Conservation (phyloP, 305 asterid species). For the Rubia tinctorum region DNA sequence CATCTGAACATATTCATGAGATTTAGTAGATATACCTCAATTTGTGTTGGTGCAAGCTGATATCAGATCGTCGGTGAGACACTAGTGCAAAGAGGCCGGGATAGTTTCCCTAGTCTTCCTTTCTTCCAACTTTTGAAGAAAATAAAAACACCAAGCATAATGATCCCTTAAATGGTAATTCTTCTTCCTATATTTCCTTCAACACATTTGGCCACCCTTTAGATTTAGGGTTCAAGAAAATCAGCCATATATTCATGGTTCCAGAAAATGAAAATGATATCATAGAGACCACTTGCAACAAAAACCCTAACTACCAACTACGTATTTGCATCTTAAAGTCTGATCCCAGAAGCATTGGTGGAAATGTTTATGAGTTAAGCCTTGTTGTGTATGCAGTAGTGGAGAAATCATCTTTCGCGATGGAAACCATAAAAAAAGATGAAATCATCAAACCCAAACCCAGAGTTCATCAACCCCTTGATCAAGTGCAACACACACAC, state of each 20-base stretch:
- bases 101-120: too few species aligned
- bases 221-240: neutral
- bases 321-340: slow-evolving; percentile 33
- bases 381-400: slow-evolving; percentile 34
- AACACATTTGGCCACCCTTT: neutral
- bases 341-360: slow-evolving; percentile 31
- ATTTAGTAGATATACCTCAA: too few species aligned
- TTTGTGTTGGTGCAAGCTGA: too few species aligned
- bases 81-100: too few species aligned
- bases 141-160: too few species aligned
- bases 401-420: slow-evolving; percentile 19
- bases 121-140: too few species aligned
- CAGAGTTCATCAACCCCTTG: slow-evolving; percentile 23
- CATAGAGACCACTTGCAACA: slow-evolving; percentile 40
- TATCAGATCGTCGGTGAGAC: too few species aligned
- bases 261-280: slow-evolving; percentile 21
- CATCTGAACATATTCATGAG: too few species aligned
- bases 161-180: too few species aligned
- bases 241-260: slow-evolving; percentile 10
- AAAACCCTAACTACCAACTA: slow-evolving; percentile 45
- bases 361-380: slow-evolving; percentile 32
- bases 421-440: slow-evolving; percentile 24
- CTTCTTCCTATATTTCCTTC: too few species aligned
- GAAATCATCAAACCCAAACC: slow-evolving; percentile 21
- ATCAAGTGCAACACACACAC: too few species aligned